Evolutionary conservation across 768 basidiomycete species (phyloP).

Genomic region (button mushroom (Agaricus bisporus)): DNA sequence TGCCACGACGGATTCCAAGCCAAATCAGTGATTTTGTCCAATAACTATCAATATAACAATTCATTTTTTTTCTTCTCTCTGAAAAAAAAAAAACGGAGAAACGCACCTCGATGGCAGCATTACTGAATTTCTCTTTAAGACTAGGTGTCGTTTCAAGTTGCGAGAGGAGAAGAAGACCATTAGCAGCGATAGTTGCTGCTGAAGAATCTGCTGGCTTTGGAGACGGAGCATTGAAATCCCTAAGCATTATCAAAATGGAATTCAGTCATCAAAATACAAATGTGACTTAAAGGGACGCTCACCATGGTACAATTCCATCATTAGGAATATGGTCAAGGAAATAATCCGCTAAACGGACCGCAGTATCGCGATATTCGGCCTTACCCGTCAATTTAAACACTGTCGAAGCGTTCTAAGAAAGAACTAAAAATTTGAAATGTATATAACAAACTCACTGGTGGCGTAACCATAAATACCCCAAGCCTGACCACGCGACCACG

Average conservation of each 20-base stretch:
- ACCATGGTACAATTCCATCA: conserved; percentile 68
- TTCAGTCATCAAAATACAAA: background rate
- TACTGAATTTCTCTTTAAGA: conserved; percentile 33
- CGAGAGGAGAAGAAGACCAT: conserved; percentile 54
- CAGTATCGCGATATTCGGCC: conserved; percentile 49
- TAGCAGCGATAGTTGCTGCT: conserved; percentile 58
- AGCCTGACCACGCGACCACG: conserved; percentile 70
- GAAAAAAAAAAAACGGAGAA: background rate
- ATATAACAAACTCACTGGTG: conserved; percentile 41
- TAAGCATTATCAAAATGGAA: too few relatives aligned
- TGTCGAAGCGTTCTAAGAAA: conserved; percentile 16
- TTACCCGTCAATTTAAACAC: conserved; percentile 55
- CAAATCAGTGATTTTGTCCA: conserved; percentile 40
- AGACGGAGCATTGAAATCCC: conserved; percentile 68
- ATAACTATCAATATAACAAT: conserved; percentile 28
- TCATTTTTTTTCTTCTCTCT: background rate
- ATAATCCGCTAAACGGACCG: conserved; percentile 50
- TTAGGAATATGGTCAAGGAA: conserved; percentile 54
- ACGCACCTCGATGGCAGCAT: conserved; percentile 44
- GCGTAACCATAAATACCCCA: conserved; percentile 71
- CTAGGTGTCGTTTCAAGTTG: conserved; percentile 28
- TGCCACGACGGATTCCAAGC: conserved; percentile 60
- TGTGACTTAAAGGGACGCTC: conserved; percentile 9
- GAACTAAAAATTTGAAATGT: background rate
- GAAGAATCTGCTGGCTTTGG: conserved; percentile 64